Percentiles rank a stretch among this genome's conserved stretches.
Evolutionary conservation across 768 basidiomycete genomes (phyloP).

Genomic region (Dentipellis sp.): DNA sequence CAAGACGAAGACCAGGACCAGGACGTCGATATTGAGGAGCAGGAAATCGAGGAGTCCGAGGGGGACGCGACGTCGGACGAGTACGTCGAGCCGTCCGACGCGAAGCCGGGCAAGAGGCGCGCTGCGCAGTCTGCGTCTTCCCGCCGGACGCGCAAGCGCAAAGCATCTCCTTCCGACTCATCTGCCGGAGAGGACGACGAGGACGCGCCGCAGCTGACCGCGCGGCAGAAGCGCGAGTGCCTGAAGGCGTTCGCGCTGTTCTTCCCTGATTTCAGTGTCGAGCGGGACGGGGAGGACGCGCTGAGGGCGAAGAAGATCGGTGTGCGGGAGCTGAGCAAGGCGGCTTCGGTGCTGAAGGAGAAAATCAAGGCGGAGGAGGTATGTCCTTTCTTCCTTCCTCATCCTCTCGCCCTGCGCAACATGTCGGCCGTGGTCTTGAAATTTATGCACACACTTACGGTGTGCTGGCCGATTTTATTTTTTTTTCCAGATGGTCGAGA

Average conservation of each 20-base stretch:
- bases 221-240: conserved; percentile 44
- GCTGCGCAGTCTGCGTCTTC: background rate
- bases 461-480: background rate
- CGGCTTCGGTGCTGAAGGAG: conserved; percentile 57
- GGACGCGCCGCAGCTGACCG: conserved; percentile 25
- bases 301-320: conserved; percentile 46
- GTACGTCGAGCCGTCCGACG: conserved; percentile 9
- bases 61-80: conserved; percentile 11
- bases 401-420: conserved; percentile 1
- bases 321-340: conserved; percentile 57
- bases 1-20: conserved; percentile 19
- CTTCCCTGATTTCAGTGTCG: conserved; percentile 45
- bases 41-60: conserved; percentile 16
- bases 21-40: conserved; percentile 15
- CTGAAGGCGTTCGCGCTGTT: conserved; percentile 62
- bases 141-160: background rate
- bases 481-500: conserved; percentile 54
- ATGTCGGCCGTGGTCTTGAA: background rate
- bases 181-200: background rate
- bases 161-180: background rate
- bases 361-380: conserved; percentile 72
- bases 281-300: conserved; percentile 30
- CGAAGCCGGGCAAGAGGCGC: background rate
- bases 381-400: conserved; percentile 14
- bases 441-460: background rate